Evolutionary conservation across 2,329 filamentous ascomycete species (phyloP), one percentile per base, ranked within the genome.

Genomic region (Aspergillus melleus): DNA sequence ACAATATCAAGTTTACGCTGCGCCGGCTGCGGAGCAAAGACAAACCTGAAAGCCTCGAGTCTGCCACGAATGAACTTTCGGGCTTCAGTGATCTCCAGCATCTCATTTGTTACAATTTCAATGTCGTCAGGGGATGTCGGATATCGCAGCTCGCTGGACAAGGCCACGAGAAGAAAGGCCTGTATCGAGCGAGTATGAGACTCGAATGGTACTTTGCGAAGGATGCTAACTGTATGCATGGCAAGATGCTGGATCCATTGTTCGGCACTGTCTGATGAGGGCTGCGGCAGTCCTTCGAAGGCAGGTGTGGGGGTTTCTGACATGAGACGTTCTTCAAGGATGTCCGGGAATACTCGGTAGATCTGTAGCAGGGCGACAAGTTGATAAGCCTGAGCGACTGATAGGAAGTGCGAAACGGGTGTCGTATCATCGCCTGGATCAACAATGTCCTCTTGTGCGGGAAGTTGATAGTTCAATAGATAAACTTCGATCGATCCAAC

Each of bases 121-220:
- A 42, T n/a, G 16, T 8, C 14, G 36, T n/a, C 36, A n/a, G 36
- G 36, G 5, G 16, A n/a, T 2, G 4, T n/a, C 36, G 36, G 36
- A 42, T n/a, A 42, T 9, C 52, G 52, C n/a, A 54, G n/a, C 52
- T 54, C 52, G 24, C 52, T 54, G 4, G 52, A 54, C 14, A 54
- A 39, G 29, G 52, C 52, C 4, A 54, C 52, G 10, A 54, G 36
- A 12, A 54, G 52, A 19, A 54, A 54, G 10, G 52, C 52, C 20
- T 54, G 52, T 8, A 54, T 42, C 9, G 30, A 42, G 11, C 36
- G 52, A 22, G 52, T 46, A 12, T 26, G 30, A 3, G 52, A 54
- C 12, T 54, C 52, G 39, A 44, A 39, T 32, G 29, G 52, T 9
- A 54, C n/a, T 14, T n/a, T 39, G 16, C 39, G 29, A 10, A 54